Conservation (phyloP, 176 grass and related monocot species). For the Paspalum notatum region DNA sequence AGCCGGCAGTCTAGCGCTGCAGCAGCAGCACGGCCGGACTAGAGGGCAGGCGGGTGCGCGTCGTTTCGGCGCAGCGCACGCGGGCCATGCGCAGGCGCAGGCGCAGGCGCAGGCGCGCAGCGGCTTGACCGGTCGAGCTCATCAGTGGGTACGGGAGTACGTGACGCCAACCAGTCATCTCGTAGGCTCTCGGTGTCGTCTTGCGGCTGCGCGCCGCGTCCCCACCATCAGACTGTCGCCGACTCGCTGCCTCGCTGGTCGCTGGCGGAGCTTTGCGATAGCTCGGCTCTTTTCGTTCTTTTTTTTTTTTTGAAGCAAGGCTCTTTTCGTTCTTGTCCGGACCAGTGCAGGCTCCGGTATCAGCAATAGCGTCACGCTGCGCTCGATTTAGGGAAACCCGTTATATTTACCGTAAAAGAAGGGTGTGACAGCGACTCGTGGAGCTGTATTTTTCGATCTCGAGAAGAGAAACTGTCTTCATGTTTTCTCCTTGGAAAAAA, state of each 20-base stretch:
- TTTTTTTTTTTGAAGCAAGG: no score
- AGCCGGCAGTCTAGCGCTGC: not conserved
- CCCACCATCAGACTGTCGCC: not conserved
- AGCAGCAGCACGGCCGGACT: not conserved
- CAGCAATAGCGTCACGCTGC: no score
- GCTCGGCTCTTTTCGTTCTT: no score
- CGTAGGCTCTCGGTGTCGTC: not conserved
- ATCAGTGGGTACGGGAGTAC: not conserved
- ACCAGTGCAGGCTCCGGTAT: no score
- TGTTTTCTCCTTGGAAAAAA: not conserved
- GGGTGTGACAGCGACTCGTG: no score
- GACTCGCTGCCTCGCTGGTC: no score
- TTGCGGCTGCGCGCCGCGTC: not conserved
- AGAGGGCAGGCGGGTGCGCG: constrained; percentile 1
- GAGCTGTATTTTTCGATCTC: not conserved
- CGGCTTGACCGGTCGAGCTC: constrained; percentile 27
- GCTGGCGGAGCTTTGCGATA: no score
- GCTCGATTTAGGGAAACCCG: no score
- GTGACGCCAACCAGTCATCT: constrained; percentile 19
- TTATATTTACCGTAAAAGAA: not conserved
- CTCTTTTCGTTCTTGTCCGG: no score
- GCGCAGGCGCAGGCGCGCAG: not conserved
- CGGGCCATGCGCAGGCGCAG: not conserved
- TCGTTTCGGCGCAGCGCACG: constrained; percentile 14
- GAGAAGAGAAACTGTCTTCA: no score